phyloP scores from a whole-genome alignment of 345 rosid genomes.

The Syzygium jambos region DNA sequence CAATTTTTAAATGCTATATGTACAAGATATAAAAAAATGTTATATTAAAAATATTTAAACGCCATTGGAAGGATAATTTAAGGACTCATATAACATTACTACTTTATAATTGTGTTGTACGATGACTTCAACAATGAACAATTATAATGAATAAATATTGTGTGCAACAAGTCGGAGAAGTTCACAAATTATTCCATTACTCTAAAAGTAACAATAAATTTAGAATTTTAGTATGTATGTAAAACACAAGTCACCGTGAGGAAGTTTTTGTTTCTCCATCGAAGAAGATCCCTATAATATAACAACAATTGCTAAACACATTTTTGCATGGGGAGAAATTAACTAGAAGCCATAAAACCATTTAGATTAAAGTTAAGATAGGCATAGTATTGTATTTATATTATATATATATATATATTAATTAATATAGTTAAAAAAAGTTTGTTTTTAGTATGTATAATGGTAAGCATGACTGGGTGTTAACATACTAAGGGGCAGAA shows the following conservation, averaged over 20 bases:
- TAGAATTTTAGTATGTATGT: background rate
- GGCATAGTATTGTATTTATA: fast-evolving
- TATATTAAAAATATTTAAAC: background rate
- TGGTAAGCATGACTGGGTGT: background rate
- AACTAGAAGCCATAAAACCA: background rate
- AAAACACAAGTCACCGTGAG: background rate
- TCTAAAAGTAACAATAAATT: background rate
- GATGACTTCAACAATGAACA: background rate
- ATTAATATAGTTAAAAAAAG: background rate
- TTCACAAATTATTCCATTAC: background rate
- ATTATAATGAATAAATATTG: background rate
- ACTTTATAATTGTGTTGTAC: background rate
- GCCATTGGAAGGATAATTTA: background rate
- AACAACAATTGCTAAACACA: background rate
- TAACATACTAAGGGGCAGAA: background rate
- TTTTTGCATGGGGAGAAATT: background rate
- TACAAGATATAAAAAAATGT: fast-evolving
- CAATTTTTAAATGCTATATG: background rate
- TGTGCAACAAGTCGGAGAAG: fast-evolving
- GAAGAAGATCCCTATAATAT: background rate
- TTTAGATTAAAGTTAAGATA: background rate
- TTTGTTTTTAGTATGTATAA: background rate
- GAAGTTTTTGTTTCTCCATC: background rate
- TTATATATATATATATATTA: background rate
- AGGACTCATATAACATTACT: background rate